Evolutionary conservation across 768 basidiomycete genomes (phyloP).

Genomic region (Agaricus blazei): DNA sequence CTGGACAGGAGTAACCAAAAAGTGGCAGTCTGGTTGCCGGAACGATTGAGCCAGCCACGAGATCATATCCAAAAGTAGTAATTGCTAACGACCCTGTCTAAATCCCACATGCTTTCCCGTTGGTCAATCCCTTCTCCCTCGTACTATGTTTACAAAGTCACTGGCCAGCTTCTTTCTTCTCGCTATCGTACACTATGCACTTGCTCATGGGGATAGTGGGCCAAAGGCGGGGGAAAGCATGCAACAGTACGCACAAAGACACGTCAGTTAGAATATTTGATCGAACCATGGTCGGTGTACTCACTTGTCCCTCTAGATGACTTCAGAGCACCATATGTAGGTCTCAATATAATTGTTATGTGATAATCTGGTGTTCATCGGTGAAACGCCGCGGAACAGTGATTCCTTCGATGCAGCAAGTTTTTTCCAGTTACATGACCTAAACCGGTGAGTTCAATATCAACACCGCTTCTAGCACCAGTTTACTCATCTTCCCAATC

Average conservation of each 20-base stretch:
- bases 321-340: constrained; percentile 84
- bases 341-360: constrained; percentile 5
- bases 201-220: constrained; percentile 47
- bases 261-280: constrained; percentile 53
- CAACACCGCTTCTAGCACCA: not conserved
- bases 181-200: constrained; percentile 23
- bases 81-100: not conserved
- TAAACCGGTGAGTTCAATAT: constrained; percentile 57
- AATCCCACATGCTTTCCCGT: constrained; percentile 2
- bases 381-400: constrained; percentile 30
- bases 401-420: constrained; percentile 79
- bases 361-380: not conserved
- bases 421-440: constrained; percentile 95
- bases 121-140: not conserved
- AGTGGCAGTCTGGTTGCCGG: not conserved
- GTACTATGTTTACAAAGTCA: constrained; percentile 44
- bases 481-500: constrained; percentile 4
- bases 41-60: not conserved
- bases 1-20: not conserved
- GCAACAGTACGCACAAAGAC: constrained; percentile 81
- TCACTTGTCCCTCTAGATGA: constrained; percentile 55
- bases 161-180: constrained; percentile 34
- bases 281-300: not conserved
- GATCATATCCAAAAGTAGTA: not conserved
- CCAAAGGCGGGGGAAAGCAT: constrained; percentile 56